Evolutionary conservation across 345 rosid species (phyloP), one percentile per base, ranked within the genome.

Genomic region (Brassica cretica): DNA sequence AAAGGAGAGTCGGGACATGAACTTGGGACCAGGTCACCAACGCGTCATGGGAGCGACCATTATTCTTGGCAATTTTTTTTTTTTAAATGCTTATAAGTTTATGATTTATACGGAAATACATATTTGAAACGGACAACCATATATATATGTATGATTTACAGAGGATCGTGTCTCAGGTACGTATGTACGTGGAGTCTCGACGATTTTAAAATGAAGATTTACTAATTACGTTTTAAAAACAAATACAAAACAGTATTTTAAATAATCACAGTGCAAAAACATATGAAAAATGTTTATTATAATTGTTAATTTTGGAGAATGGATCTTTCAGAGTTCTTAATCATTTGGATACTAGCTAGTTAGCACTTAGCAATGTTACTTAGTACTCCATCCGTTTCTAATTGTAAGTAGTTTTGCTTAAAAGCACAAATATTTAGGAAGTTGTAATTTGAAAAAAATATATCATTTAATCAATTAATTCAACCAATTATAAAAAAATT

Each of bases 21-120:
- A 70, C 58, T 64, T 69, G 79, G 79, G 82, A 80, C 82, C 82
- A 74, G 79, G 71, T 69, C 79, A 80, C 79, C 82, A 74, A 75
- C 82, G 82, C 79, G 82, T 73, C 78, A 79, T 74, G 82, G 75
- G 64, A 64, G 66, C 79, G 71, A 73, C 77, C 35, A 66, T 64
- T 64, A 55, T 71, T 66, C 30, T 65, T 71, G 44, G 35, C 64
- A 56, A 1, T 15, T 58, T 58, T 8, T 58, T 58, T 8, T 59
- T 59, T 19, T 35, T 8, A 0, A 2, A 59, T 24, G 64, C 64
- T 24, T 24, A 46, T 58, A 0, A 2, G 5, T 32, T 71, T 64
- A 35, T 39, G 15, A 51, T 33, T 19, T 30, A 32, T 32, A 32
- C 14, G 3, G 2, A 59, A n/a, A 29, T 39, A 58, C 2, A 44